Evolutionary conservation across 1,284 basidiomycete species (phyloP).

Genomic region (Ustilago crameri): DNA sequence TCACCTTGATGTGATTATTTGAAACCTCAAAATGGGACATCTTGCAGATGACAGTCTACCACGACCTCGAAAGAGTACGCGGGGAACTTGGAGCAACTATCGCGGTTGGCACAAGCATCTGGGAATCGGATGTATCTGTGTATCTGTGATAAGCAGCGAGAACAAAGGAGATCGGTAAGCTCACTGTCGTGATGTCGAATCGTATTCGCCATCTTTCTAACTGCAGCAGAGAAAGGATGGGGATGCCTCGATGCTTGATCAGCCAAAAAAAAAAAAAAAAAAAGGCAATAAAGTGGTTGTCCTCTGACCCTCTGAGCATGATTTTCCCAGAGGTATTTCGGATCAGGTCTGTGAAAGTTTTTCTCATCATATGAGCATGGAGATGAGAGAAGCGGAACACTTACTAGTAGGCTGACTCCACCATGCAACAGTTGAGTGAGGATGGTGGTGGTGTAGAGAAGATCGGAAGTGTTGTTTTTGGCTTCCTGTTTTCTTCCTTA

Average conservation of each 20-base stretch:
- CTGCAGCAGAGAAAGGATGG: background rate
- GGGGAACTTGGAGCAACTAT: slow-evolving; percentile 20
- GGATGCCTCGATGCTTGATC: slow-evolving; percentile 22
- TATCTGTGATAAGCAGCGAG: slow-evolving; percentile 4
- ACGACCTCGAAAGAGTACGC: slow-evolving; percentile 43
- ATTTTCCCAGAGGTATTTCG: slow-evolving; percentile 46
- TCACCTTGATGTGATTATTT: slow-evolving; percentile 1
- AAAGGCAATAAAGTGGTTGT: slow-evolving; percentile 52
- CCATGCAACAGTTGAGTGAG: background rate
- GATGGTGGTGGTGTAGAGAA: slow-evolving; percentile 1
- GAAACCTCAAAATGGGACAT: slow-evolving; percentile 33
- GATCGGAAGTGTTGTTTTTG: background rate
- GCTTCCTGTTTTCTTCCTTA: background rate
- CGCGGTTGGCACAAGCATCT: slow-evolving; percentile 21
- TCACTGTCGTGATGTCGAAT: background rate
- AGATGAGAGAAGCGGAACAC: background rate
- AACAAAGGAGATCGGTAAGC: slow-evolving; percentile 14
- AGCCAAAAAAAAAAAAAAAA: slow-evolving; percentile 51
- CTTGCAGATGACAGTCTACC: slow-evolving; percentile 24
- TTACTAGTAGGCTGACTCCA: background rate
- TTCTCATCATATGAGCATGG: slow-evolving; percentile 44
- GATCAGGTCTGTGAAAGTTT: slow-evolving; percentile 56
- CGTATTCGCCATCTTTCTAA: background rate
- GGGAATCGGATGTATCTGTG: background rate
- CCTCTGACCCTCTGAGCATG: slow-evolving; percentile 49